Percentiles rank a stretch among this genome's conserved stretches.
These are phyloP conservation scores for Aurantiochytrium sp. DNA, from an alignment of 108 stramenopile species.

Conservation along the genomic window DNA sequence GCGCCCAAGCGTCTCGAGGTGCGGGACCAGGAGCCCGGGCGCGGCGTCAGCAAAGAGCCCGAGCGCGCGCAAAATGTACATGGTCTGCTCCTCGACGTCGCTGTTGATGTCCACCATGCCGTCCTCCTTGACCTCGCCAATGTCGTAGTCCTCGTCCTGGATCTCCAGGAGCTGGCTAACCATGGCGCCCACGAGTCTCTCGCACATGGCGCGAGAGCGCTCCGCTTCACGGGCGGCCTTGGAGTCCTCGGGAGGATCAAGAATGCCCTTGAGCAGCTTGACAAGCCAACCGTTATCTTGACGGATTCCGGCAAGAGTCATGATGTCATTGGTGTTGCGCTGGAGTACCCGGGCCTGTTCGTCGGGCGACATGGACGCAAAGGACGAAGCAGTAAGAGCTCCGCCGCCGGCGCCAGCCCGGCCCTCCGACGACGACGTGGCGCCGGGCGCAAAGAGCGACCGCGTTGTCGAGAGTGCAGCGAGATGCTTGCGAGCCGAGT, in stretches of 20 bases:
- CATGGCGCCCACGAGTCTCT: not conserved
- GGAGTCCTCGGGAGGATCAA: not conserved
- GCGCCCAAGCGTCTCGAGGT: not conserved
- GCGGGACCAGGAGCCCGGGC: not conserved
- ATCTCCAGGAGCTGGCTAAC: not conserved
- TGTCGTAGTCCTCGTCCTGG: not conserved
- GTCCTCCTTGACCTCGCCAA: not conserved
- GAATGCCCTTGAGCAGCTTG: not conserved
- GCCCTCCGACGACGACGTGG: too few relatives aligned
- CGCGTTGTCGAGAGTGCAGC: too few relatives aligned
- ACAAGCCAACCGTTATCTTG: not conserved
- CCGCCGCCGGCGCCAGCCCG: too few relatives aligned
- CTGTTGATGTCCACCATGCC: not conserved
- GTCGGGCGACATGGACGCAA: not conserved
- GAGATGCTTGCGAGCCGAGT: too few relatives aligned
- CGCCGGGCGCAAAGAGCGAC: too few relatives aligned
- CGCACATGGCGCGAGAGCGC: not conserved
- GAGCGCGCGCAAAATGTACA: not conserved
- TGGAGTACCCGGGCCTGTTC: not conserved
- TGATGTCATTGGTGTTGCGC: slow-evolving; percentile 4
- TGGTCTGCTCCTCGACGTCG: not conserved
- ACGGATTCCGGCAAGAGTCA: not conserved
- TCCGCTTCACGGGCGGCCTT: not conserved
- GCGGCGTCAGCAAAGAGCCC: slow-evolving; percentile 16
- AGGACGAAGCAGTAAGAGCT: too few relatives aligned